Conservation (phyloP, 1,284 basidiomycete genomes). For the Fomes fomentarius region DNA sequence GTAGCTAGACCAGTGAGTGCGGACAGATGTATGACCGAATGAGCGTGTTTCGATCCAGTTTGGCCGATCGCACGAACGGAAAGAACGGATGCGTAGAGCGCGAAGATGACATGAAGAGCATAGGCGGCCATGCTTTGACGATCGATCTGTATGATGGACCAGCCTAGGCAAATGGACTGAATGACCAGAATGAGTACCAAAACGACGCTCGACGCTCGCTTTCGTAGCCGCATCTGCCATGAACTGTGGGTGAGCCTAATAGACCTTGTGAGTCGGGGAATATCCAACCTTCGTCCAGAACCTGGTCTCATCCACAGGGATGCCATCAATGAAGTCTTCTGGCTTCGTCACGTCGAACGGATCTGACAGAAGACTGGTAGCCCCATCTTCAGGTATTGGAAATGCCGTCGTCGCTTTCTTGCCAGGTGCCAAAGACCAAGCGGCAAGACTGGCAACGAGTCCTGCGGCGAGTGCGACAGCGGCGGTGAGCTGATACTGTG, state of each 20-base stretch:
- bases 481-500: constrained; percentile 61
- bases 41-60: constrained; percentile 56
- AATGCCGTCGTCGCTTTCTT: constrained; percentile 54
- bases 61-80: constrained; percentile 57
- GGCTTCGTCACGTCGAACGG: constrained; percentile 79
- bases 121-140: constrained; percentile 40
- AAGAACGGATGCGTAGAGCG: constrained; percentile 63
- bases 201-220: constrained; percentile 50
- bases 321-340: constrained; percentile 75
- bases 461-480: constrained; percentile 50
- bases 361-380: constrained; percentile 50
- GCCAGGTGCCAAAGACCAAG: constrained; percentile 44
- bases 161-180: constrained; percentile 59
- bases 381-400: constrained; percentile 44
- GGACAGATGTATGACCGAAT: constrained; percentile 71
- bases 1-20: constrained; percentile 59
- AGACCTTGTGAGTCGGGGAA: too few species aligned
- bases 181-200: constrained; percentile 50
- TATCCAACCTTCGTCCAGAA: constrained; percentile 74
- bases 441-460: constrained; percentile 47
- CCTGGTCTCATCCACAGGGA: constrained; percentile 66
- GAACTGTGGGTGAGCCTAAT: too few species aligned
- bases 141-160: constrained; percentile 46
- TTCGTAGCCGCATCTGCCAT: constrained; percentile 58
- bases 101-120: constrained; percentile 56